Conservation (phyloP, 2,329 filamentous ascomycete genomes). For the Allantophomopsis lycopodina region DNA sequence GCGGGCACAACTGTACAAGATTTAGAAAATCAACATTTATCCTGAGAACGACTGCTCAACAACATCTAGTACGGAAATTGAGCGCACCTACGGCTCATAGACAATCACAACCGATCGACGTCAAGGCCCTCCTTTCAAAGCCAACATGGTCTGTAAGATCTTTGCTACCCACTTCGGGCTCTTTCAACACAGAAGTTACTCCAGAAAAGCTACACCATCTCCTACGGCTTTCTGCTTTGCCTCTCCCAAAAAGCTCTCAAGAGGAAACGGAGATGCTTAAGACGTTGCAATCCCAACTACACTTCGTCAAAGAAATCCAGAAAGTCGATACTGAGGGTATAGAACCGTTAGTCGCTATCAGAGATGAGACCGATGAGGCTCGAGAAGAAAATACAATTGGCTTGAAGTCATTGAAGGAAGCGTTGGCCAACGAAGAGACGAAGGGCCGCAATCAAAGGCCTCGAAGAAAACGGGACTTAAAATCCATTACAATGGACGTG, state of each 20-base stretch:
- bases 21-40: too few species aligned
- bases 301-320: slow-evolving; percentile 83
- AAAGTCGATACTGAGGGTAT: slow-evolving; percentile 61
- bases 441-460: slow-evolving; percentile 29
- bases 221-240: slow-evolving; percentile 78
- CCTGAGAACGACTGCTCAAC: too few species aligned
- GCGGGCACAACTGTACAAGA: too few species aligned
- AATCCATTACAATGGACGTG: slow-evolving; percentile 6
- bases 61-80: too few species aligned
- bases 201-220: slow-evolving; percentile 65
- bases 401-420: slow-evolving; percentile 38
- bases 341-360: slow-evolving; percentile 61
- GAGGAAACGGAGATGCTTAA: slow-evolving; percentile 60
- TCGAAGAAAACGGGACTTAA: slow-evolving; percentile 9
- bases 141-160: slow-evolving; percentile 78
- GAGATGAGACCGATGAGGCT: slow-evolving; percentile 58
- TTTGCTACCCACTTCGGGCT: slow-evolving; percentile 39
- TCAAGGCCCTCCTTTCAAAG: slow-evolving; percentile 40
- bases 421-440: slow-evolving; percentile 44
- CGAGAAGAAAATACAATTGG: slow-evolving; percentile 43
- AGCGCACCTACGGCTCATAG: not conserved
- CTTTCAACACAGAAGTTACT: slow-evolving; percentile 25
- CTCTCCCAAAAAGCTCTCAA: slow-evolving; percentile 44
- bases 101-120: slow-evolving; percentile 2
- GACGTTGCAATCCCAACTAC: slow-evolving; percentile 69